A percentile compares a stretch with the other conserved stretches of the same genome.
Conservation (phyloP, 352 stramenopile species). For the Pythium dissotocum region DNA sequence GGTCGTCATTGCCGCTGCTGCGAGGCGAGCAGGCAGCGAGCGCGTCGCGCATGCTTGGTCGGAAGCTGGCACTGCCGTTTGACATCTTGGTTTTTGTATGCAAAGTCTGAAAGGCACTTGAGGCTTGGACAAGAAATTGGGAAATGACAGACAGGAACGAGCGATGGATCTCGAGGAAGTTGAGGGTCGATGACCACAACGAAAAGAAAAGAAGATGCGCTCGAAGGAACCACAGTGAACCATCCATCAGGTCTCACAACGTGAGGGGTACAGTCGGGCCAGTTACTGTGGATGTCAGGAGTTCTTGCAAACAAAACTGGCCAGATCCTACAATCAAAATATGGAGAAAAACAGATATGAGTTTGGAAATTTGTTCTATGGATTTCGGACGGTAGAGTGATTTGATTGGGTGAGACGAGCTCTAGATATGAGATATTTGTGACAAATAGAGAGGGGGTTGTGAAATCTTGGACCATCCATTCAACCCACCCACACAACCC, state of each 20-base stretch:
- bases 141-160: not conserved
- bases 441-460: not conserved
- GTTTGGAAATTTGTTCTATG: not conserved
- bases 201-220: not conserved
- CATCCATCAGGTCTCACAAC: not conserved
- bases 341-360: not conserved
- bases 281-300: not conserved
- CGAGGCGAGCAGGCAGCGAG: constrained; percentile 9
- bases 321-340: not conserved
- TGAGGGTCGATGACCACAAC: not conserved
- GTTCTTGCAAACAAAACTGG: too few relatives aligned
- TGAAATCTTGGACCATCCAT: not conserved
- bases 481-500: too few relatives aligned
- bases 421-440: constrained; percentile 2
- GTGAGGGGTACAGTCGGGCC: not conserved
- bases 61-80: not conserved
- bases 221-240: not conserved
- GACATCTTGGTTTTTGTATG: not conserved
- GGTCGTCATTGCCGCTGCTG: constrained; percentile 10
- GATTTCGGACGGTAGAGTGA: not conserved
- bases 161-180: not conserved
- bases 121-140: not conserved
- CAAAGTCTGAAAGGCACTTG: not conserved
- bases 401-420: not conserved
- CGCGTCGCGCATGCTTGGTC: constrained; percentile 24